Conservation (phyloP, 2,329 filamentous ascomycete genomes). For the Penicillium sp. region DNA sequence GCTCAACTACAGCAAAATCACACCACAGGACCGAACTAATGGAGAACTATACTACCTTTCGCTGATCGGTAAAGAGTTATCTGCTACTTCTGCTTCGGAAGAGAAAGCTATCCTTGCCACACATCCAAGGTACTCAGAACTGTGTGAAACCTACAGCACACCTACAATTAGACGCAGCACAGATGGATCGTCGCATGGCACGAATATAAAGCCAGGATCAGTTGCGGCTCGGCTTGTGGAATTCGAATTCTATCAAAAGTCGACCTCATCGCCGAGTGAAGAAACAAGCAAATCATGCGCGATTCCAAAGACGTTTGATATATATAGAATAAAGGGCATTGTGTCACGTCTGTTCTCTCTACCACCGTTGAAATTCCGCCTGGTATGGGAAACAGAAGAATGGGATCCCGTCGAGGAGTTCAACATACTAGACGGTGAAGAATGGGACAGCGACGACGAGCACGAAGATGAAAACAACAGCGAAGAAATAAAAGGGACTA, state of each 20-base stretch:
- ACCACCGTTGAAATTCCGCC: constrained; percentile 58
- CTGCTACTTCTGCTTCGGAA: constrained; percentile 37
- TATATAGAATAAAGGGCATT: constrained; percentile 77
- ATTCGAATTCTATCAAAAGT: constrained; percentile 54
- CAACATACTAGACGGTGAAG: constrained; percentile 53
- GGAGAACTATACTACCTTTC: constrained; percentile 93
- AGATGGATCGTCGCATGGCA: constrained; percentile 28
- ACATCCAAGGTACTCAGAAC: constrained; percentile 68
- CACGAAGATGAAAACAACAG: constrained; percentile 33
- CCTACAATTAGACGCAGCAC: constrained; percentile 59
- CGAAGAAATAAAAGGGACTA: constrained; percentile 34
- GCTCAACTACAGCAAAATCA: constrained; percentile 61
- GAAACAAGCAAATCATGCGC: constrained; percentile 38
- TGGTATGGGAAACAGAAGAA: constrained; percentile 89
- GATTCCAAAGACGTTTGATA: constrained; percentile 71
- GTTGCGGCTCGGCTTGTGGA: constrained; percentile 72
- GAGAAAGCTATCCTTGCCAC: constrained; percentile 51
- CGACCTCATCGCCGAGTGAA: constrained; percentile 10
- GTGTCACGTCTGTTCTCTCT: constrained; percentile 67
- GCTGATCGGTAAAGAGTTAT: constrained; percentile 73
- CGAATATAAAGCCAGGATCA: constrained; percentile 65
- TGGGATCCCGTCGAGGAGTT: constrained; percentile 72
- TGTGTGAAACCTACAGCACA: constrained; percentile 73
- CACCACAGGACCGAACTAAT: constrained; percentile 70
- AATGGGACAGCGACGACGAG: constrained; percentile 29